Conservation (phyloP, 2,329 filamentous ascomycete species). For the Pyrenophora teres region DNA sequence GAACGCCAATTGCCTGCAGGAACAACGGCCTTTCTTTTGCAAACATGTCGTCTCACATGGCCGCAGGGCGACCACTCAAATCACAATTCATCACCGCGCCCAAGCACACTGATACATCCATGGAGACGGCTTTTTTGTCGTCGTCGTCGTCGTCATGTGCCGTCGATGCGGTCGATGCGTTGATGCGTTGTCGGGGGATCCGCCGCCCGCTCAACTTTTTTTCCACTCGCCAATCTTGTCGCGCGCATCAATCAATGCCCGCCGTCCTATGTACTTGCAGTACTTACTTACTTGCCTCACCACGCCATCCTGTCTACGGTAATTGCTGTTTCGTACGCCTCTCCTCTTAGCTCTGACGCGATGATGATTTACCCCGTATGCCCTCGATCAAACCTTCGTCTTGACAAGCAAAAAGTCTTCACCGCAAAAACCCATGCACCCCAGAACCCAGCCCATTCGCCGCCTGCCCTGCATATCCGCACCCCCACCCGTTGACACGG, state of each 20-base stretch:
- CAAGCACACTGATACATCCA: background rate
- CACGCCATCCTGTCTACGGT: background rate
- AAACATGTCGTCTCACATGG: slow-evolving; percentile 26
- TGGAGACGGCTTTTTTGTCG: background rate
- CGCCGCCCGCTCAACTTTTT: slow-evolving; percentile 5
- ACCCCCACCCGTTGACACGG: slow-evolving; percentile 10
- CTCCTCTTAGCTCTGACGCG: too few relatives aligned
- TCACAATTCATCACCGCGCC: background rate
- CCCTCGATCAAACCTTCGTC: too few relatives aligned
- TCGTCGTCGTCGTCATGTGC: background rate
- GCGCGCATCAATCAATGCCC: background rate
- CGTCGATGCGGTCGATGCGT: slow-evolving; percentile 9
- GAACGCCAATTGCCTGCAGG: slow-evolving; percentile 26
- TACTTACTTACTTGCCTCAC: background rate
- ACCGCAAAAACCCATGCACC: slow-evolving; percentile 8
- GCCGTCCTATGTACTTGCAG: background rate
- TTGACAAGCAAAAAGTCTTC: background rate
- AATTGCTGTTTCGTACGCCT: background rate
- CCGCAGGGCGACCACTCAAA: slow-evolving; percentile 22
- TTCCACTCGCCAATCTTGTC: slow-evolving; percentile 9
- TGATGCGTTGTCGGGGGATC: slow-evolving; percentile 15
- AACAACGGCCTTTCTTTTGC: slow-evolving; percentile 10
- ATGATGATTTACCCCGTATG: too few relatives aligned
- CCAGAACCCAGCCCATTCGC: slow-evolving; percentile 7
- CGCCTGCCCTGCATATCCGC: slow-evolving; percentile 11